phyloP scores from a whole-genome alignment of 345 rosid genomes.

The Iberis pinnata region DNA sequence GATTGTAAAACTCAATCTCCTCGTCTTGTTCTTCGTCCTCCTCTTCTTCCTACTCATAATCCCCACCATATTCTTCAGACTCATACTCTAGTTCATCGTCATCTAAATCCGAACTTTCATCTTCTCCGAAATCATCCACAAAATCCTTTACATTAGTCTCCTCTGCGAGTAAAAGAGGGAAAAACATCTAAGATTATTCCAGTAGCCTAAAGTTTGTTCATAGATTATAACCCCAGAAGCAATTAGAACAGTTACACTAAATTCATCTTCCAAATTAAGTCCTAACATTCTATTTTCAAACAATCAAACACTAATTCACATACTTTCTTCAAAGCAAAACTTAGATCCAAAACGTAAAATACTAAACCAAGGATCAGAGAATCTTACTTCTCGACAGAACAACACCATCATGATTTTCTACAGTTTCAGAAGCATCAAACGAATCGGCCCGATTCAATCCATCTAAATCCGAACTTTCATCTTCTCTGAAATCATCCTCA shows the following conservation, averaged over 20 bases:
- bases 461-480: conserved; percentile 75
- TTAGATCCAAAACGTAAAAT: conserved; percentile 4
- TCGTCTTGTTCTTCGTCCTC: conserved; percentile 60
- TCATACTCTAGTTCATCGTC: conserved; percentile 74
- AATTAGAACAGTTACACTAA: neutral
- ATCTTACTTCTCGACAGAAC: neutral
- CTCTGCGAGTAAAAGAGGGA: conserved; percentile 53
- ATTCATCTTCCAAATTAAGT: conserved; percentile 1
- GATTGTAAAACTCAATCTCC: conserved; percentile 50
- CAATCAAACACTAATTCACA: neutral
- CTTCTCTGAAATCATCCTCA: conserved; percentile 60
- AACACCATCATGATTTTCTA: too few species aligned
- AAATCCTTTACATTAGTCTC: conserved; percentile 54
- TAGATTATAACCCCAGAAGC: conserved; percentile 7
- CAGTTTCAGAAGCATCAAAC: too few species aligned
- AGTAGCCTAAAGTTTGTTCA: conserved; percentile 29
- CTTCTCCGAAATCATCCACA: conserved; percentile 61
- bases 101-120: conserved; percentile 75
- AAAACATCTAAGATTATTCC: conserved; percentile 42
- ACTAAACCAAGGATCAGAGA: neutral
- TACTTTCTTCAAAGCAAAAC: neutral
- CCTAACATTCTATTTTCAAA: conserved; percentile 5
- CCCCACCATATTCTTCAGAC: conserved; percentile 46
- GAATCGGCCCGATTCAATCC: too few species aligned
- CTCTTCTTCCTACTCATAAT: conserved; percentile 47